These are phyloP conservation scores for Rhodocollybia butyracea DNA, from an alignment of 768 basidiomycete genomes.

Conservation along the genomic window DNA sequence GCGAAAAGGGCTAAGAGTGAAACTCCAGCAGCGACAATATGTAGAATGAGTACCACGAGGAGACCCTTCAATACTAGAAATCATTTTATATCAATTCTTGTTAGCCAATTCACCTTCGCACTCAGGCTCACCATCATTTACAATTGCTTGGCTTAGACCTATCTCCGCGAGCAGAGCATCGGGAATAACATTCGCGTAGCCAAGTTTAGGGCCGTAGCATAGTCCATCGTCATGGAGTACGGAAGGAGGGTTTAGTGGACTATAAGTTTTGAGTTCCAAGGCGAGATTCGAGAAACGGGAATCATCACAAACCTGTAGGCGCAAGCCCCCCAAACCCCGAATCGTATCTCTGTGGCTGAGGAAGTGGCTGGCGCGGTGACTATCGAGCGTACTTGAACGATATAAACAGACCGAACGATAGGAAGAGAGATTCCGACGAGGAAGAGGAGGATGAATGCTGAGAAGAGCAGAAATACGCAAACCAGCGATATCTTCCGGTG, in stretches of 20 bases:
- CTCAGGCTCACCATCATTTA: no score
- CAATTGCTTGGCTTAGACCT: slow-evolving; percentile 42
- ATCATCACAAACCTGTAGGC: slow-evolving; percentile 41
- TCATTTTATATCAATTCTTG: no score
- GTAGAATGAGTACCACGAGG: slow-evolving; percentile 59
- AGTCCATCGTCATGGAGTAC: slow-evolving; percentile 35
- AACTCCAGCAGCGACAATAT: slow-evolving; percentile 62
- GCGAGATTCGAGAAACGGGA: neutral
- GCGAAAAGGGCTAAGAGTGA: slow-evolving; percentile 50
- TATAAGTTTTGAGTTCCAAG: slow-evolving; percentile 10
- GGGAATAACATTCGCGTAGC: slow-evolving; percentile 58
- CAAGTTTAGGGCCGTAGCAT: slow-evolving; percentile 65
- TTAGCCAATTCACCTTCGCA: no score
- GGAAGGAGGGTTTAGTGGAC: slow-evolving; percentile 31
- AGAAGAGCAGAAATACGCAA: slow-evolving; percentile 48
- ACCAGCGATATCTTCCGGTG: slow-evolving; percentile 46
- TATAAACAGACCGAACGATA: slow-evolving; percentile 67
- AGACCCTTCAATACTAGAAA: slow-evolving; percentile 49
- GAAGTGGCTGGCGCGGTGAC: slow-evolving; percentile 37
- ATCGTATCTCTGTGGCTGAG: slow-evolving; percentile 57
- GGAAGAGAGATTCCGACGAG: slow-evolving; percentile 74
- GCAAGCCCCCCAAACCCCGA: slow-evolving; percentile 86
- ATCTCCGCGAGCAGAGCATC: slow-evolving; percentile 34
- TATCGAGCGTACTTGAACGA: slow-evolving; percentile 46
- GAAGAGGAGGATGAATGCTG: slow-evolving; percentile 69